Percentiles rank a stretch among this genome's conserved stretches.
Evolutionary conservation across 2,329 filamentous ascomycete species (phyloP).

Genomic region (Talaromyces atroroseus): DNA sequence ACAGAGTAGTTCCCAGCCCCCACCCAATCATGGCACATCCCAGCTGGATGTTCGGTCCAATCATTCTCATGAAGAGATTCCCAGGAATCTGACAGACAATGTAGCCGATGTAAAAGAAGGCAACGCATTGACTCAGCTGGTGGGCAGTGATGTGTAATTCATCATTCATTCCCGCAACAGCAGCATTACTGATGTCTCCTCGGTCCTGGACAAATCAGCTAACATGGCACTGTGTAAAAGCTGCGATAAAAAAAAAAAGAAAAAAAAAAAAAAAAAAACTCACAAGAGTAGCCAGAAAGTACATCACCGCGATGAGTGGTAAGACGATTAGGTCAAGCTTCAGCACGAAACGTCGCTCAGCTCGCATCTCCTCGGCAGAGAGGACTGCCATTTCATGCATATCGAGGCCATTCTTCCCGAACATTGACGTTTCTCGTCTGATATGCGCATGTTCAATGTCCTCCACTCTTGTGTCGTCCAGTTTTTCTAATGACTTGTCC

Average conservation of each 20-base stretch:
- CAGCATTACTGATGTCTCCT: slow-evolving; percentile 3
- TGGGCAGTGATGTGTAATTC: neutral
- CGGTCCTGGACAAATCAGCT: neutral
- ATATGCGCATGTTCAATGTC: neutral
- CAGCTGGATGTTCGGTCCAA: neutral
- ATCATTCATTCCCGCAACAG: neutral
- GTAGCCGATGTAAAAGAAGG: slow-evolving; percentile 6
- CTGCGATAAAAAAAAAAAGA: neutral
- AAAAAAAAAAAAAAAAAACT: neutral
- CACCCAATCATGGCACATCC: slow-evolving; percentile 1
- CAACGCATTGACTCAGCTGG: neutral
- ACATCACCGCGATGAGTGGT: slow-evolving; percentile 1
- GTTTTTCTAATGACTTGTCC: neutral
- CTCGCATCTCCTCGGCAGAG: neutral
- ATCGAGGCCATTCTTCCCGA: neutral
- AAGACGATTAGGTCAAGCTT: neutral
- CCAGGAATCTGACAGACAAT: neutral
- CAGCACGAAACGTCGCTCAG: neutral
- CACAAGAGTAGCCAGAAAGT: slow-evolving; percentile 1
- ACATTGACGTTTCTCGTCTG: neutral
- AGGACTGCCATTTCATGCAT: neutral
- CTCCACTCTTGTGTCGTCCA: neutral
- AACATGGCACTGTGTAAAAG: neutral
- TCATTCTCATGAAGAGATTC: neutral
- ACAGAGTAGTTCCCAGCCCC: slow-evolving; percentile 1